Base-by-base conservation (phyloP, 768 basidiomycete genomes). In the Leccinum truebloodii region DNA sequence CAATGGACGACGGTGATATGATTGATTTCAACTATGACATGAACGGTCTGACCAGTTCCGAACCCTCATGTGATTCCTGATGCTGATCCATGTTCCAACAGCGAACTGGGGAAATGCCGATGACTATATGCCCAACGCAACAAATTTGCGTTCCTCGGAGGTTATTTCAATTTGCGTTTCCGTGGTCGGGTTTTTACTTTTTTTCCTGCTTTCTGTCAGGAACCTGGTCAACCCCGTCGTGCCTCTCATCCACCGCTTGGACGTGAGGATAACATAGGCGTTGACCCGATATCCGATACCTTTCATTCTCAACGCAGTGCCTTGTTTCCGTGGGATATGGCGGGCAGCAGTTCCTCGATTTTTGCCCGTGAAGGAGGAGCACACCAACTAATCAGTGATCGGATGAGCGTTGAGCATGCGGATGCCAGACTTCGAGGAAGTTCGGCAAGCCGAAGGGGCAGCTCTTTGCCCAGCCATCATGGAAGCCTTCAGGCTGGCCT, bases 171-270 rank as follows among this genome's bases (percentile, higher is more conserved):
- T 57, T 51, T 60, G 7, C 10, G 2, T 26, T 48, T 52, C n/a
- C 12, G n/a, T 53, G 30, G 41, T 50, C 18, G 32, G 30, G 34
- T 26, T 50, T 58, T 75, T 46, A 74, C 51, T 46, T 13, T 12
- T 37, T 61, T 61, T n/a, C 46, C 68, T 37, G 65, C 54, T 46
- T 16, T 18, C 39, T 62, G 18, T 55, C 66, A 92, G 92, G 90
- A 92, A 76, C 91, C 91, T 52, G 92, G 89, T 32, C 89, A 90
- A 86, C 90, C 81, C n/a, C 90, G 92, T 64, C 84, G 79, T n/a
- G 77, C 76, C 35, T 90, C 91, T 50, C 81, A 82, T 20, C 81
- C 83, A 13, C 79, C 79, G 14, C 86, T 84, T 46, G 67, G 79
- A 9, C 61, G 82, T 26, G 83, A 80, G 39, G 81, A 79, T 53